Percentiles rank a stretch among this genome's conserved stretches.
These are phyloP conservation scores for Garcia nutans DNA, from an alignment of 345 rosid genomes.

Conservation along the genomic window DNA sequence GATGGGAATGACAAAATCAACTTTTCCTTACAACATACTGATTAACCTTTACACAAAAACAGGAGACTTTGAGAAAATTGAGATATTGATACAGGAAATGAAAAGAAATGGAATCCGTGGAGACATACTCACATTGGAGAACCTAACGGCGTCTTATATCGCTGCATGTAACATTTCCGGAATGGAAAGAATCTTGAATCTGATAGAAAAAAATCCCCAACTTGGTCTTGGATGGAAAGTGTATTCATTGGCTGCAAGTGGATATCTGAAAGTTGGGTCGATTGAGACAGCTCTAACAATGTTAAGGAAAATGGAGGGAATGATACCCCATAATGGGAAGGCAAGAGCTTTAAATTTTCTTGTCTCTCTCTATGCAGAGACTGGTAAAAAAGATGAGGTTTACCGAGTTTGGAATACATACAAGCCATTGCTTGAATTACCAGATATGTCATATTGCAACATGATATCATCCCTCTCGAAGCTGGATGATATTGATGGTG, in stretches of 20 bases:
- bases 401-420: slow-evolving; percentile 31
- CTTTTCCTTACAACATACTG: slow-evolving; percentile 28
- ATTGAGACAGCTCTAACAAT: slow-evolving; percentile 23
- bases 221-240: slow-evolving; percentile 17
- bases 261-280: slow-evolving; percentile 27
- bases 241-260: slow-evolving; percentile 28
- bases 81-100: slow-evolving; percentile 28
- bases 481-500: slow-evolving; percentile 26
- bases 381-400: slow-evolving; percentile 27
- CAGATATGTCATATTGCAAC: neutral
- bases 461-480: slow-evolving; percentile 24
- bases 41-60: slow-evolving; percentile 20
- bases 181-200: slow-evolving; percentile 25
- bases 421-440: slow-evolving; percentile 6
- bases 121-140: slow-evolving; percentile 20
- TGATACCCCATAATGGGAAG: slow-evolving; percentile 1
- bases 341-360: slow-evolving; percentile 14
- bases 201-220: slow-evolving; percentile 4
- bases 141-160: slow-evolving; percentile 14
- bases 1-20: slow-evolving; percentile 3
- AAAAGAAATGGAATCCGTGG: slow-evolving; percentile 22
- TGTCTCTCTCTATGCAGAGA: slow-evolving; percentile 19
- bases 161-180: slow-evolving; percentile 22
- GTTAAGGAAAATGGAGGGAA: slow-evolving; percentile 24
- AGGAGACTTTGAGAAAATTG: slow-evolving; percentile 22